Percentiles rank a stretch among this genome's conserved stretches.
Conservation (phyloP, 306 rosid genomes). For the Prunus armeniaca region DNA sequence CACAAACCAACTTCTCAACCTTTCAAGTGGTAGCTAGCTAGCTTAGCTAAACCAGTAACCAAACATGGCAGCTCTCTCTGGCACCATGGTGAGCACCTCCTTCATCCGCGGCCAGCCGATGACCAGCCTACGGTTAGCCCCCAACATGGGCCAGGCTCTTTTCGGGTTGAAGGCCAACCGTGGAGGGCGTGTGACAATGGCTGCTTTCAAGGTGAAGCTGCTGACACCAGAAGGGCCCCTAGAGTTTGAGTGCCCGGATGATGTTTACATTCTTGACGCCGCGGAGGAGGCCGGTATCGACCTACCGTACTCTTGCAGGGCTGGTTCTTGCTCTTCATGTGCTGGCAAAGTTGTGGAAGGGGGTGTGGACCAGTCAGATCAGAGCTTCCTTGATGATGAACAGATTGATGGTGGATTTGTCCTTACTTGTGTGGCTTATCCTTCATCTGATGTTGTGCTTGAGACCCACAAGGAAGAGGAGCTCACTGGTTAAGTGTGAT, state of each 20-base stretch:
- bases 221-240: slow-evolving; percentile 56
- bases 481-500: slow-evolving; percentile 34
- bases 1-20: background rate
- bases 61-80: slow-evolving; percentile 52
- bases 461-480: slow-evolving; percentile 95
- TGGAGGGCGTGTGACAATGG: slow-evolving; percentile 67
- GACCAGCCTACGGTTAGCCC: slow-evolving; percentile 37
- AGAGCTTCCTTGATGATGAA: slow-evolving; percentile 75
- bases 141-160: slow-evolving; percentile 45
- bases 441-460: slow-evolving; percentile 44
- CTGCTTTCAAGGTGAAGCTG: slow-evolving; percentile 53
- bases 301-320: slow-evolving; percentile 83
- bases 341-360: slow-evolving; percentile 59
- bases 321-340: slow-evolving; percentile 87
- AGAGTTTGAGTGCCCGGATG: slow-evolving; percentile 56
- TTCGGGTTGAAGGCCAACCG: slow-evolving; percentile 49
- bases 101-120: slow-evolving; percentile 42
- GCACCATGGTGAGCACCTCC: slow-evolving; percentile 59
- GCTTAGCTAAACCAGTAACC: background rate
- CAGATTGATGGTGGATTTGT: slow-evolving; percentile 45
- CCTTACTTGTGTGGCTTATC: slow-evolving; percentile 80
- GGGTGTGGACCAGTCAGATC: slow-evolving; percentile 57
- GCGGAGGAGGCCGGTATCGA: slow-evolving; percentile 67
- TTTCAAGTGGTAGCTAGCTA: background rate
- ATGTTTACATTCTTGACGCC: slow-evolving; percentile 55